Base-by-base conservation (phyloP, 2,329 filamentous ascomycete species). In the Paecilomyces variotii region DNA sequence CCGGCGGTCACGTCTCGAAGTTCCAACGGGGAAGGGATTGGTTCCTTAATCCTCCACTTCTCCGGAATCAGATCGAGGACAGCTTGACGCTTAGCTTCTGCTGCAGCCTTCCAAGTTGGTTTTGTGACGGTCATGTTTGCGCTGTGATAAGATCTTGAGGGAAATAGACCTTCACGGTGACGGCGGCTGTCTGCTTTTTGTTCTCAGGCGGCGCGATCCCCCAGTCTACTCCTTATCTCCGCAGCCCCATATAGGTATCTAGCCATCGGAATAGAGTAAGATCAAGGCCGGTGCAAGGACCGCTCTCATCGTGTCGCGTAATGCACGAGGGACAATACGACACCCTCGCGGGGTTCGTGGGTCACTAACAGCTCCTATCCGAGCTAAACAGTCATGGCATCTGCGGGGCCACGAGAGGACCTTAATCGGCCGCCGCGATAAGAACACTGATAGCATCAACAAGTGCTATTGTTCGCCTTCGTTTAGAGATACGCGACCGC, bases 1-100 rank as follows among this genome's bases (percentile, higher is more conserved):
- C 72, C 59, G 4, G 81, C 81, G 0, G 82, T 84, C 7, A 85
- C 78, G 68, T 85, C 82, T 64, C 77, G 78, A 59, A 84, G 79
- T 60, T 85, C 76, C 55, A 78, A 72, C 0, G 75, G 66, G 1
- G 79, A 70, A 1, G 83, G 83, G 1, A 82, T 67, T 6, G 72
- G 70, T 39, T 70, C 68, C 7, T 74, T 54, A 3, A 86, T 69
- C 25, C 75, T 76, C 84, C 84, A 87, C 72, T 82, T 77, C 34
- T 76, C 57, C 0, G 84, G 84, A 55, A 87, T 85, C 1, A 80
- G 73, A 9, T 78, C 72, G 27, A 81, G 72, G 56, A 84, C 79
- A 0, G 79, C 74, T 32, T 81, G 77, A 49, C 83, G 78, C 69
- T 87, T 87, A 24, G 74, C 72, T 57, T 78, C 72, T 19, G 79